phyloP scores from a whole-genome alignment of 2,329 filamentous ascomycete species.

The Celoporthe dispersa region DNA sequence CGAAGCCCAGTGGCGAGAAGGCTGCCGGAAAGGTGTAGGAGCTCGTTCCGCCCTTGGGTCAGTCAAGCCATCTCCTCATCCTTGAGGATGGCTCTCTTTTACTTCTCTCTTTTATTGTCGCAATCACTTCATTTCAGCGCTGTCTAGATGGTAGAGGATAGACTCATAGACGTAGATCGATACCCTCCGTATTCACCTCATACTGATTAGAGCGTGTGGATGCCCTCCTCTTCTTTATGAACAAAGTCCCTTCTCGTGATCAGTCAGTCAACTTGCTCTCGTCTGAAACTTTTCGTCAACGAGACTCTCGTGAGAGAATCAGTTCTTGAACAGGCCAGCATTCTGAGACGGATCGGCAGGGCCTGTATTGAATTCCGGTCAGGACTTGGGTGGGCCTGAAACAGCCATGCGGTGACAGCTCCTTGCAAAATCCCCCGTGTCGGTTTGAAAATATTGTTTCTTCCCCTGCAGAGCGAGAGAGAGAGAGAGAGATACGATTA shows the following conservation, averaged over 20 bases:
- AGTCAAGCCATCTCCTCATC: background rate
- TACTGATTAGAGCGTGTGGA: background rate
- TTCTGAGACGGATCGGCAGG: background rate
- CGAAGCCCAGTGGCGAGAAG: constrained; percentile 7
- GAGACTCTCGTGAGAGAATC: no score
- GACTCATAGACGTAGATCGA: background rate
- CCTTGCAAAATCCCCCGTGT: background rate
- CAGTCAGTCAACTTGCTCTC: background rate
- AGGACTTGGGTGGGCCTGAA: background rate
- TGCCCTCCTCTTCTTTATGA: background rate
- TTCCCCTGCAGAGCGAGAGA: no score
- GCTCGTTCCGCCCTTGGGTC: background rate
- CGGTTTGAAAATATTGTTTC: background rate
- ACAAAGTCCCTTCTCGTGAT: background rate
- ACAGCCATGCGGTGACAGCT: background rate
- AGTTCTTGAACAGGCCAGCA: background rate
- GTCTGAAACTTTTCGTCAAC: background rate
- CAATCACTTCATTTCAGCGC: background rate
- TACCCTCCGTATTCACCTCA: background rate
- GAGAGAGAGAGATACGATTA: no score
- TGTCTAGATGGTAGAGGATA: background rate
- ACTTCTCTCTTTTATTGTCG: background rate
- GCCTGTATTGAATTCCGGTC: background rate
- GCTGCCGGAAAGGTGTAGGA: background rate
- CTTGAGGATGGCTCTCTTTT: background rate